Percentiles rank a stretch among this genome's conserved stretches.
Conservation (phyloP, 257 asterid genomes). For the Solanum virginianum region DNA sequence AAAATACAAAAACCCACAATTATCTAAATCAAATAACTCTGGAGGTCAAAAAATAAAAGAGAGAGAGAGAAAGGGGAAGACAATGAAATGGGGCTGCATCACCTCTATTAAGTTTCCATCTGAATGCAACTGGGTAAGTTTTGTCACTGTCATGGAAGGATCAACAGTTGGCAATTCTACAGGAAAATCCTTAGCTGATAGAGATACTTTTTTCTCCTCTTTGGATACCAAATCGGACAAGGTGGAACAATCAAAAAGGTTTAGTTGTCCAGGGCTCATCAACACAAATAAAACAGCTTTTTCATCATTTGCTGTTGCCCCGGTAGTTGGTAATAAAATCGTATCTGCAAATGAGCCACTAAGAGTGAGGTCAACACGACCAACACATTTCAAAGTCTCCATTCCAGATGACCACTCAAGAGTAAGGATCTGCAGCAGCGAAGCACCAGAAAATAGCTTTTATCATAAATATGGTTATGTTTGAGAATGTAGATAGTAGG, state of each 20-base stretch:
- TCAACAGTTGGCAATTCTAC: constrained; percentile 48
- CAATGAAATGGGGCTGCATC: background rate
- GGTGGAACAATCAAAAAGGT: constrained; percentile 33
- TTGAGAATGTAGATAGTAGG: background rate
- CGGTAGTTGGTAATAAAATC: constrained; percentile 47
- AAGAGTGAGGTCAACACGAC: constrained; percentile 64
- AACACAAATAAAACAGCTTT: constrained; percentile 47
- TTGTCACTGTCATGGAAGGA: constrained; percentile 63
- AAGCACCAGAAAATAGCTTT: background rate
- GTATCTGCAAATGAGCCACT: constrained; percentile 77
- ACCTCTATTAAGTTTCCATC: constrained; percentile 43
- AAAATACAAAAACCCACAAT: constrained; percentile 2
- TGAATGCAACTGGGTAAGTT: constrained; percentile 27
- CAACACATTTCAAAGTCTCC: constrained; percentile 55
- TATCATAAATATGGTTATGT: background rate
- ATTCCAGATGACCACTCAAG: constrained; percentile 76
- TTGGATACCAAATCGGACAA: constrained; percentile 31
- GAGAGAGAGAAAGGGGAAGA: background rate
- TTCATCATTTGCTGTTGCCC: constrained; percentile 25
- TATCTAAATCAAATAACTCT: background rate
- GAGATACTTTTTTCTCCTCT: constrained; percentile 22
- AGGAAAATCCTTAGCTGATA: constrained; percentile 44
- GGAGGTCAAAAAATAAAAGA: background rate
- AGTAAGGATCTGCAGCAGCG: constrained; percentile 46
- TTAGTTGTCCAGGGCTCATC: constrained; percentile 63